Conservation (phyloP, 176 grass and related monocot genomes). For the Poa annua region DNA sequence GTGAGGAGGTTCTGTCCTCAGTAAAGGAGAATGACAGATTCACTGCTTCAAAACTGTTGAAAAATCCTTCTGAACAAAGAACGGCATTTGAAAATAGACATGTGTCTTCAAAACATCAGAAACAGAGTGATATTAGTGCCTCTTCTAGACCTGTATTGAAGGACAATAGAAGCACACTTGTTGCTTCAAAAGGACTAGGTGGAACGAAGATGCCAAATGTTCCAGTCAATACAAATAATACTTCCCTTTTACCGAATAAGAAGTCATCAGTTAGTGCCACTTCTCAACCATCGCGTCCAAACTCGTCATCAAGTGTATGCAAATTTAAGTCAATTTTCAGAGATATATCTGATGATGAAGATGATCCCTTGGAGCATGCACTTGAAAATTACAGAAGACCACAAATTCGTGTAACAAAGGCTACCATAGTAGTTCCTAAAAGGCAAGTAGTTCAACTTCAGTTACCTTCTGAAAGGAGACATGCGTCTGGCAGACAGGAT, state of each 20-base stretch:
- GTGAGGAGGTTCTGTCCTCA: slow-evolving; percentile 46
- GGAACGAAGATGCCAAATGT: slow-evolving; percentile 42
- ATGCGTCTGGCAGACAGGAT: slow-evolving; percentile 48
- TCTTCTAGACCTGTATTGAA: slow-evolving; percentile 51
- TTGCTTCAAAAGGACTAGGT: slow-evolving; percentile 46
- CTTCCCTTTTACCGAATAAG: slow-evolving; percentile 39
- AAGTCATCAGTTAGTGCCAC: slow-evolving; percentile 42
- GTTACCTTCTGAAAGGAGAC: slow-evolving; percentile 62
- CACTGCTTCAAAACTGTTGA: slow-evolving; percentile 28
- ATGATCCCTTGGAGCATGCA: slow-evolving; percentile 76
- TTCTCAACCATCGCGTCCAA: slow-evolving; percentile 44
- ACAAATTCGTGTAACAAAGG: slow-evolving; percentile 52
- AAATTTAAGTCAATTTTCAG: slow-evolving; percentile 69
- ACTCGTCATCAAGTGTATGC: slow-evolving; percentile 29
- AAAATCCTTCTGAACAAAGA: slow-evolving; percentile 40
- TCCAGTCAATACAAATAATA: slow-evolving; percentile 47
- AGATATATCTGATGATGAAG: slow-evolving; percentile 70
- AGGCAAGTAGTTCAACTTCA: slow-evolving; percentile 78
- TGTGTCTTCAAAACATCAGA: slow-evolving; percentile 36
- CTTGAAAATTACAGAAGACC: slow-evolving; percentile 56
- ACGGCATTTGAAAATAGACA: slow-evolving; percentile 20
- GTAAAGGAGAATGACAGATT: slow-evolving; percentile 34
- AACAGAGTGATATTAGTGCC: slow-evolving; percentile 17
- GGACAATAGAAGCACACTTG: slow-evolving; percentile 38
- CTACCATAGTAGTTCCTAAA: slow-evolving; percentile 62